Percentiles rank a stretch among this genome's conserved stretches.
phyloP scores from a whole-genome alignment of 495 filamentous ascomycete genomes.

The Podospora comata region DNA sequence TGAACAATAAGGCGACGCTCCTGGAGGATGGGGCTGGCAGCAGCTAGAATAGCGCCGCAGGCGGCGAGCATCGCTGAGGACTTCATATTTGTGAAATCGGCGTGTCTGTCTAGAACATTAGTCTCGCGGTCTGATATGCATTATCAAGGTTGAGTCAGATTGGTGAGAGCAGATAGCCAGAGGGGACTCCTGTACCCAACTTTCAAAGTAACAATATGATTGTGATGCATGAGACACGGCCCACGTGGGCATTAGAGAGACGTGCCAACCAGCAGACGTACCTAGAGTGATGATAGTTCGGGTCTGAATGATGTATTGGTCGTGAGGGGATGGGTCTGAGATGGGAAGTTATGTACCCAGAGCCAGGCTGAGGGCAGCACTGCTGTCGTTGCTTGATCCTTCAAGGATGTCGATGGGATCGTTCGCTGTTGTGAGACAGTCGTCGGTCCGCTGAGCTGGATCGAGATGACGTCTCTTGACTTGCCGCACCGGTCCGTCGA shows the following conservation, averaged over 20 bases:
- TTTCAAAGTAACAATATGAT: background rate
- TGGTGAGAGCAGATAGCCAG: background rate
- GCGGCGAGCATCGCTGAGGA: slow-evolving; percentile 60
- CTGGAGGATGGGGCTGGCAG: slow-evolving; percentile 58
- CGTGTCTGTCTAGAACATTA: background rate
- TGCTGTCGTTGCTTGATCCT: slow-evolving; percentile 34
- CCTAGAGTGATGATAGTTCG: slow-evolving; percentile 8
- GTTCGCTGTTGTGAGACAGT: slow-evolving; percentile 32
- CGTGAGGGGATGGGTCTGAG: background rate
- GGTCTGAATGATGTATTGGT: background rate
- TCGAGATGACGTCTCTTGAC: slow-evolving; percentile 27
- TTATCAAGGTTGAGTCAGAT: background rate
- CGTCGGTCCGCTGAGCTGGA: slow-evolving; percentile 31
- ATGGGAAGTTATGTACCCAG: slow-evolving; percentile 31
- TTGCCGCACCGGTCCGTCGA: slow-evolving; percentile 22
- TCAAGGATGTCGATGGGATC: slow-evolving; percentile 36
- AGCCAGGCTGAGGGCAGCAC: slow-evolving; percentile 39
- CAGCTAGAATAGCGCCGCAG: slow-evolving; percentile 58
- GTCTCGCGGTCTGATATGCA: background rate
- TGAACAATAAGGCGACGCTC: slow-evolving; percentile 55
- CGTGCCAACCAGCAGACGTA: slow-evolving; percentile 16
- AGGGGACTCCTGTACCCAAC: background rate
- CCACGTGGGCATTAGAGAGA: background rate
- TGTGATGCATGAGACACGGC: background rate
- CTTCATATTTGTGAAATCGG: slow-evolving; percentile 58